A percentile compares a stretch with the other conserved stretches of the same genome.
Conservation (phyloP, 169 alveolate genomes). For the Pseudocohnilembus persalinus region DNA sequence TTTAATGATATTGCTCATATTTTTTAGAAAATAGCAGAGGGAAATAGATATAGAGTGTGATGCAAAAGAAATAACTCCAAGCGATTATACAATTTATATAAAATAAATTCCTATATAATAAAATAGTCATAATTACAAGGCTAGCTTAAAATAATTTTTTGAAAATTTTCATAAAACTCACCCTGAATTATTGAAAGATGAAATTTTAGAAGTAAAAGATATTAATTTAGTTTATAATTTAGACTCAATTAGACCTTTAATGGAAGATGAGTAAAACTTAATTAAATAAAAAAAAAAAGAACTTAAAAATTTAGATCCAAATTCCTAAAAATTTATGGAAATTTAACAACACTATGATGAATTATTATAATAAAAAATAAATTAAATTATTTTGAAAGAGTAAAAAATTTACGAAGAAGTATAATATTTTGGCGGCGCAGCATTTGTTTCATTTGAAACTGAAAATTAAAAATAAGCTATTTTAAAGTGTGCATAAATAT, state of each 20-base stretch:
- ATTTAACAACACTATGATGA: too few species aligned
- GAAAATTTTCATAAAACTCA: neutral
- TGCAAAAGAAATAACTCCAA: slow-evolving; percentile 27
- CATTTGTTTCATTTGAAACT: slow-evolving; percentile 11
- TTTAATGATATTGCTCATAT: slow-evolving; percentile 14
- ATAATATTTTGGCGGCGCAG: neutral
- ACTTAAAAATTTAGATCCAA: too few species aligned
- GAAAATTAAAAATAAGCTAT: neutral
- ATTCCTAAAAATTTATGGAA: too few species aligned
- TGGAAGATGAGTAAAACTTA: neutral
- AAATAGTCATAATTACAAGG: too few species aligned
- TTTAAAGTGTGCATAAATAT: neutral
- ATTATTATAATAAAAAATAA: too few species aligned
- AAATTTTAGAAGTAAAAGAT: neutral
- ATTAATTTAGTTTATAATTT: slow-evolving; percentile 1
- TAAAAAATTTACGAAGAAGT: slow-evolving; percentile 4
- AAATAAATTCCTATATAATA: neutral
- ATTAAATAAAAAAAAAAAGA: slow-evolving; percentile 1
- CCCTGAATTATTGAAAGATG: too few species aligned
- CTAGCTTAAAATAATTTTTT: neutral
- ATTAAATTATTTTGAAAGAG: too few species aligned
- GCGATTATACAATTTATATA: slow-evolving; percentile 23
- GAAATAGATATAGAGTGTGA: slow-evolving; percentile 37
- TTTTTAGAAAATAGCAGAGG: slow-evolving; percentile 27
- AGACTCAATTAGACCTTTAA: neutral